phyloP scores from a whole-genome alignment of 768 basidiomycete genomes.

The Trametes cingulata region DNA sequence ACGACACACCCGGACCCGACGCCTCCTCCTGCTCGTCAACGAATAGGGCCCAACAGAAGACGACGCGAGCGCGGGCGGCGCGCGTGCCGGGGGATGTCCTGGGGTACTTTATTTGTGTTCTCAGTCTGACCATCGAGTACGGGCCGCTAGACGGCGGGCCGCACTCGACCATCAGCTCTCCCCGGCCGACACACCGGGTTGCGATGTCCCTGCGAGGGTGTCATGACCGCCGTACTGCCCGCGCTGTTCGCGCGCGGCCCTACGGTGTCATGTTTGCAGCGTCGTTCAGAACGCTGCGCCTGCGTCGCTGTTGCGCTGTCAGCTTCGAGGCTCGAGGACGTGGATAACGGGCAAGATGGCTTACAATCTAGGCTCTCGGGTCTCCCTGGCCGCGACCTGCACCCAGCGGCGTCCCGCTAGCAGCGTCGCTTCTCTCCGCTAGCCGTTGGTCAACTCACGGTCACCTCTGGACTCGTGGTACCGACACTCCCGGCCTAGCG shows the following conservation, averaged over 20 bases:
- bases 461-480: not conserved
- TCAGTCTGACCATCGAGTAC: not conserved
- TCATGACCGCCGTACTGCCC: not conserved
- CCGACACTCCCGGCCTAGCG: not conserved
- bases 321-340: too few species aligned
- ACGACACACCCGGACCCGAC: not conserved
- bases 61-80: not conserved
- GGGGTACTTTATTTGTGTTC: slow-evolving; percentile 19
- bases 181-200: not conserved
- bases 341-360: not conserved
- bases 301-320: not conserved
- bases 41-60: not conserved
- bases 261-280: not conserved
- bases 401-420: slow-evolving; percentile 3
- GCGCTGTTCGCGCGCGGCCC: not conserved
- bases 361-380: slow-evolving; percentile 1
- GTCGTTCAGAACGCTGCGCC: not conserved
- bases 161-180: not conserved
- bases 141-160: not conserved
- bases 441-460: not conserved
- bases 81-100: slow-evolving; percentile 8
- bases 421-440: not conserved
- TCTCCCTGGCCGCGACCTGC: not conserved
- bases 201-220: not conserved
- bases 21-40: not conserved